Evolutionary conservation across 169 alveolate species (phyloP).

Genomic region (Perkinsus marinus): DNA sequence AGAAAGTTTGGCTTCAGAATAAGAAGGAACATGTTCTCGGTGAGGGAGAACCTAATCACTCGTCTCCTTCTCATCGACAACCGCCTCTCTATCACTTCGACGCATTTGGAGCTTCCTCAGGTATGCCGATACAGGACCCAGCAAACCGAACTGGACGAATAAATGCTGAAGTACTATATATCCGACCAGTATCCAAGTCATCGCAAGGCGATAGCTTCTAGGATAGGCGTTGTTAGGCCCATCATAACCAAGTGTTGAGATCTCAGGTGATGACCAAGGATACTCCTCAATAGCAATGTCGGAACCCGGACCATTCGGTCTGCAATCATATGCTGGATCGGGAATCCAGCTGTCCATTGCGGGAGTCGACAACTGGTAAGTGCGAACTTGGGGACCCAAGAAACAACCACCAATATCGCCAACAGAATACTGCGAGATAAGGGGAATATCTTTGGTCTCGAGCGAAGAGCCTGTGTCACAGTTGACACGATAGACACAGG

Average conservation of each 20-base stretch:
- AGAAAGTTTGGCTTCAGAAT: not conserved
- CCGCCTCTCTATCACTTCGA: not conserved
- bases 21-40: too few relatives aligned
- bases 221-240: not conserved
- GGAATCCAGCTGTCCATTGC: not conserved
- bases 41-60: not conserved
- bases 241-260: not conserved
- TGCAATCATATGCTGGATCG: not conserved
- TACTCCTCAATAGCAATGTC: not conserved
- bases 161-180: not conserved
- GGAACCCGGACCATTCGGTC: not conserved
- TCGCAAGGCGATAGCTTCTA: not conserved
- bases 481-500: slow-evolving; percentile 70
- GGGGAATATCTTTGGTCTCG: not conserved
- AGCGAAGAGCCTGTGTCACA: slow-evolving; percentile 62
- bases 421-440: not conserved
- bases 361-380: not conserved
- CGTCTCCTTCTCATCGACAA: not conserved
- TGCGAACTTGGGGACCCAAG: not conserved
- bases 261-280: not conserved
- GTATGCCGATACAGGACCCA: not conserved
- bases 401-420: not conserved
- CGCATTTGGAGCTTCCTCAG: not conserved
- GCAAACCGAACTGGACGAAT: not conserved
- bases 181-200: not conserved